These are phyloP conservation scores for Cryphonectria nitschkei DNA, from an alignment of 2,329 filamentous ascomycete genomes.

Conservation along the genomic window DNA sequence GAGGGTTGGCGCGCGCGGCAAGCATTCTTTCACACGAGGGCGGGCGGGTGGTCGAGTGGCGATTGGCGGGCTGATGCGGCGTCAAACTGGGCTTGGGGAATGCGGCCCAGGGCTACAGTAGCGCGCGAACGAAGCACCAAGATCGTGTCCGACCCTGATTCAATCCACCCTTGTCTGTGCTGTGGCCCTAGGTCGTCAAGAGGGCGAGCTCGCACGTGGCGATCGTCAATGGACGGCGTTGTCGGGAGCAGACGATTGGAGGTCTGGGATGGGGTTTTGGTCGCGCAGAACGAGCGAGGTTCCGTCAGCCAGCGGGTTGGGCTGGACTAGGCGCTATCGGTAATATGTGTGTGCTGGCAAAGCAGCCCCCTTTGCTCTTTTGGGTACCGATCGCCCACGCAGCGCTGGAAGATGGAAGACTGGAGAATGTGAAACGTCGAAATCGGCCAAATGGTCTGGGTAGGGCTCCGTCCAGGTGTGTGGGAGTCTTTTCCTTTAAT, in stretches of 20 bases:
- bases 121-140: slow-evolving; percentile 2
- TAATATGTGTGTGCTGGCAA: neutral
- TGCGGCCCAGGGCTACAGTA: slow-evolving; percentile 4
- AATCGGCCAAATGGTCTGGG: slow-evolving; percentile 18
- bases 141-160: neutral
- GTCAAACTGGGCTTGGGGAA: slow-evolving; percentile 9
- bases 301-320: neutral
- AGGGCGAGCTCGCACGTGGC: slow-evolving; percentile 15
- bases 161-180: neutral
- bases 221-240: slow-evolving; percentile 16
- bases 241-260: slow-evolving; percentile 6
- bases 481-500: slow-evolving; percentile 7
- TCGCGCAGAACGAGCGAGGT: neutral
- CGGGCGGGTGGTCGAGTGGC: slow-evolving; percentile 56
- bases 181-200: neutral
- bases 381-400: neutral
- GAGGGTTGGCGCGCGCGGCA: slow-evolving; percentile 57
- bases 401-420: neutral
- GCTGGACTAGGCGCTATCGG: slow-evolving; percentile 10
- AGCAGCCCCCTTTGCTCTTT: neutral
- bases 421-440: slow-evolving; percentile 26
- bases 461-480: slow-evolving; percentile 8
- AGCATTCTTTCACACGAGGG: slow-evolving; percentile 24
- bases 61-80: slow-evolving; percentile 40
- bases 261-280: no score